Conservation (phyloP, 2,329 filamentous ascomycete genomes). For the Ambrosiella xylebori region DNA sequence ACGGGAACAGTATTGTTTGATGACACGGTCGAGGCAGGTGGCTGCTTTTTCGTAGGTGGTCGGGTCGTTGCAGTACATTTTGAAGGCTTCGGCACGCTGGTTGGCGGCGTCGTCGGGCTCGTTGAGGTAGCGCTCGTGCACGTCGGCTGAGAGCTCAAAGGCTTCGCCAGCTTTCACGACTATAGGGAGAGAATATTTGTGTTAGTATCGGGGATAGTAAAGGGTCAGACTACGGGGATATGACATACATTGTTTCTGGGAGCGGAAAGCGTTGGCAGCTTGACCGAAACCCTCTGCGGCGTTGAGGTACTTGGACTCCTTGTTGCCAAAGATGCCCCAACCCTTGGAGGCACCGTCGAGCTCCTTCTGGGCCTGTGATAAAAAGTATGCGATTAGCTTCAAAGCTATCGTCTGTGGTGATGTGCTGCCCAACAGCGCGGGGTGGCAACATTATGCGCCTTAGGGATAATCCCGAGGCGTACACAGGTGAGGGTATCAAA, state of each 20-base stretch:
- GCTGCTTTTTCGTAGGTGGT: conserved; percentile 47
- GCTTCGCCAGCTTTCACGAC: conserved; percentile 73
- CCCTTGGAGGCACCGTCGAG: conserved; percentile 57
- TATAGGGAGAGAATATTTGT: conserved; percentile 20
- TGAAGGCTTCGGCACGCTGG: conserved; percentile 77
- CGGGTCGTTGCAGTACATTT: conserved; percentile 77
- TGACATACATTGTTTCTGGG: conserved; percentile 61
- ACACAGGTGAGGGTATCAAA: not conserved
- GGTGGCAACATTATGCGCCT: too few relatives aligned
- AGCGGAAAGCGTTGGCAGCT: conserved; percentile 79
- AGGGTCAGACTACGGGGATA: not conserved
- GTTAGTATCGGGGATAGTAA: not conserved
- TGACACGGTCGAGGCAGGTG: conserved; percentile 59
- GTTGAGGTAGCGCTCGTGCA: conserved; percentile 66
- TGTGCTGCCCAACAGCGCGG: not conserved
- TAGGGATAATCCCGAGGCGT: too few relatives aligned
- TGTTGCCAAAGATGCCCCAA: conserved; percentile 78
- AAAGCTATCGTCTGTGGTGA: not conserved
- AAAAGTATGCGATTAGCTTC: not conserved
- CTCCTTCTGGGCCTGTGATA: conserved; percentile 65
- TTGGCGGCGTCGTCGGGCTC: conserved; percentile 89
- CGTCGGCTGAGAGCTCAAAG: conserved; percentile 70
- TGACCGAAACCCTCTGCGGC: conserved; percentile 76
- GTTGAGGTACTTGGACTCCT: conserved; percentile 75
- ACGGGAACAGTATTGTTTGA: conserved; percentile 72